Conservation (phyloP, 2,329 filamentous ascomycete species). For the Aquanectria penicillioides region DNA sequence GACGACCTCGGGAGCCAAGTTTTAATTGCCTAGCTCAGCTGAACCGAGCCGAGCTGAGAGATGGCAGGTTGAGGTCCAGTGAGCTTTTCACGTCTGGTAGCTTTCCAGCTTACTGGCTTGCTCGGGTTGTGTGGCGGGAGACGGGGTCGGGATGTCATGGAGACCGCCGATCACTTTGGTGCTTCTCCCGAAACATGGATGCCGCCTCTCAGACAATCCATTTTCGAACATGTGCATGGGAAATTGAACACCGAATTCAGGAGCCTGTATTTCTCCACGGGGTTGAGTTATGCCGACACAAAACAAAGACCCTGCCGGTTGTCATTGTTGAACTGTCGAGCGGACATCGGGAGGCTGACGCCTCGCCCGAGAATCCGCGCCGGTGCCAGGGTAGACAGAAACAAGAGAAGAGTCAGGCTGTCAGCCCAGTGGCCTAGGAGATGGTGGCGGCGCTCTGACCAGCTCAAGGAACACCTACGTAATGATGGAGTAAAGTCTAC, state of each 20-base stretch:
- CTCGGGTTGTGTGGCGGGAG: conserved; percentile 13
- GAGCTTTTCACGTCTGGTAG: neutral
- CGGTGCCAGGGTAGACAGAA: neutral
- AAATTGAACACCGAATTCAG: neutral
- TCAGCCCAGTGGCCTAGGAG: conserved; percentile 8
- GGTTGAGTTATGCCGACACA: neutral
- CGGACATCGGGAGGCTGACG: conserved; percentile 14
- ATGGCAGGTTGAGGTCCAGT: neutral
- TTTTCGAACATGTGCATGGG: neutral
- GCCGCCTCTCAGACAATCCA: conserved; percentile 10
- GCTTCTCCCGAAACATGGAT: conserved; percentile 15
- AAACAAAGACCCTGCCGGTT: neutral
- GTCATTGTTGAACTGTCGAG: neutral
- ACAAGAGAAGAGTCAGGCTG: neutral
- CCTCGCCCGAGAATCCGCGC: conserved; percentile 2
- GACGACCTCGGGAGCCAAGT: neutral
- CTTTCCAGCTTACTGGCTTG: neutral
- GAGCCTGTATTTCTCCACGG: neutral
- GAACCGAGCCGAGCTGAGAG: no score
- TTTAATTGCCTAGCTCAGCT: neutral
- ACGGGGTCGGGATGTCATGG: neutral
- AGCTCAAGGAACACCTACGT: conserved; percentile 26
- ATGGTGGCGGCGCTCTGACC: conserved; percentile 8
- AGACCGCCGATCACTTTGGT: conserved; percentile 14
- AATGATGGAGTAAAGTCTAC: conserved; percentile 35